Percentiles rank a stretch among this genome's conserved stretches.
Evolutionary conservation across 2,329 filamentous ascomycete genomes (phyloP).

Genomic region (Talaromyces atroroseus): DNA sequence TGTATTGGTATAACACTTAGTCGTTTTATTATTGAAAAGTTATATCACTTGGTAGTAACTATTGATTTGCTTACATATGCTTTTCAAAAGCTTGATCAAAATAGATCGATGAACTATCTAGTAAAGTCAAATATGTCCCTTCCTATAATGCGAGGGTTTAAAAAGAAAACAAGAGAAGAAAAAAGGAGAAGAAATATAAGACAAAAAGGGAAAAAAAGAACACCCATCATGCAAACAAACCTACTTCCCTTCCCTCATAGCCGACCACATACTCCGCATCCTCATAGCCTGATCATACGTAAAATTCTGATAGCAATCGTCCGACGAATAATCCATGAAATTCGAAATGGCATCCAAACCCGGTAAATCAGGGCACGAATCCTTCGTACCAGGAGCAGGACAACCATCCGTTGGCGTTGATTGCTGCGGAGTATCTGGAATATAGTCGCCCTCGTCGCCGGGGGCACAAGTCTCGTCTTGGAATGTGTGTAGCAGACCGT

Average conservation of each 20-base stretch:
- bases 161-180: background rate
- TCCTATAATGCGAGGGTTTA: background rate
- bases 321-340: constrained; percentile 56
- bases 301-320: constrained; percentile 52
- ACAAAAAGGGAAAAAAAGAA: too few relatives aligned
- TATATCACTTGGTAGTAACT: background rate
- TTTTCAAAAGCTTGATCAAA: constrained; percentile 3
- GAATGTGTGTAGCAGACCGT: constrained; percentile 43
- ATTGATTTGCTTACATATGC: constrained; percentile 3
- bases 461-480: constrained; percentile 33
- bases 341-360: constrained; percentile 52
- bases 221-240: background rate
- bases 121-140: background rate
- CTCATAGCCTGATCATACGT: constrained; percentile 46
- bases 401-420: constrained; percentile 57
- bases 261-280: constrained; percentile 49
- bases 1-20: background rate
- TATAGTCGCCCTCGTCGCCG: constrained; percentile 37
- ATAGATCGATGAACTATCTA: background rate
- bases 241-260: constrained; percentile 34
- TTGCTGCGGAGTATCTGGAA: constrained; percentile 42
- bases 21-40: background rate
- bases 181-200: background rate
- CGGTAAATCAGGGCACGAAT: constrained; percentile 44
- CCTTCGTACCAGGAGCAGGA: constrained; percentile 39